A percentile compares a stretch with the other conserved stretches of the same genome.
Evolutionary conservation across 2,329 filamentous ascomycete species (phyloP).

Genomic region (Fusarium penzigii): DNA sequence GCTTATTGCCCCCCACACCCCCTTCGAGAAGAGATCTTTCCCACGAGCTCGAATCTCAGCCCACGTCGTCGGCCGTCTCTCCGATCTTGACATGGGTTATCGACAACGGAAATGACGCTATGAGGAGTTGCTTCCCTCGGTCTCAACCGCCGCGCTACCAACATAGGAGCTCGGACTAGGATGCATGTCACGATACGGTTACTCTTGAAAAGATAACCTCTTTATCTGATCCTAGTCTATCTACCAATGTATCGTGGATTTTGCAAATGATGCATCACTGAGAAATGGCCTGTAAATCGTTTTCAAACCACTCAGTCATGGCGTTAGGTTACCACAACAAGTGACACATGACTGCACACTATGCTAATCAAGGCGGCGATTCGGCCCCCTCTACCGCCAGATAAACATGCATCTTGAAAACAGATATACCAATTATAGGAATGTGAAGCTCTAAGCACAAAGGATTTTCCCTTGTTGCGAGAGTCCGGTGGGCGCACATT

Average conservation of each 20-base stretch:
- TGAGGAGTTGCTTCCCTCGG: not conserved
- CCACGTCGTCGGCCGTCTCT: conserved; percentile 24
- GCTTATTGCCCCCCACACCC: conserved; percentile 15
- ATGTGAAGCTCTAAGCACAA: not conserved
- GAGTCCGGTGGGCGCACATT: no score
- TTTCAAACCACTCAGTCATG: no score
- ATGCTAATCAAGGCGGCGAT: conserved; percentile 6
- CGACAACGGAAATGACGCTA: conserved; percentile 14
- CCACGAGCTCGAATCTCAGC: conserved; percentile 31
- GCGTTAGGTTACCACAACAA: not conserved
- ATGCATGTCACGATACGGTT: not conserved
- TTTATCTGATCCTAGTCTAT: not conserved
- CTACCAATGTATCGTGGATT: not conserved
- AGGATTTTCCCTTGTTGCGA: not conserved
- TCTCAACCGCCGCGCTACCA: conserved; percentile 10
- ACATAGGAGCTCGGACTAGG: not conserved
- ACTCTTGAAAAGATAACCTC: not conserved
- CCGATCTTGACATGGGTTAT: conserved; percentile 26
- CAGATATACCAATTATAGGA: not conserved
- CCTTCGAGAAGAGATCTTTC: conserved; percentile 25
- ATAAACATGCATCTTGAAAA: not conserved
- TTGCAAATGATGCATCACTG: not conserved
- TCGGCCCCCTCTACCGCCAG: conserved; percentile 19
- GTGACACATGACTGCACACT: not conserved
- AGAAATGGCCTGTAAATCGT: no score